A percentile compares a stretch with the other conserved stretches of the same genome.
These are phyloP conservation scores for Stephania japonica DNA, from an alignment of 164 flowering plant species.

Conservation along the genomic window DNA sequence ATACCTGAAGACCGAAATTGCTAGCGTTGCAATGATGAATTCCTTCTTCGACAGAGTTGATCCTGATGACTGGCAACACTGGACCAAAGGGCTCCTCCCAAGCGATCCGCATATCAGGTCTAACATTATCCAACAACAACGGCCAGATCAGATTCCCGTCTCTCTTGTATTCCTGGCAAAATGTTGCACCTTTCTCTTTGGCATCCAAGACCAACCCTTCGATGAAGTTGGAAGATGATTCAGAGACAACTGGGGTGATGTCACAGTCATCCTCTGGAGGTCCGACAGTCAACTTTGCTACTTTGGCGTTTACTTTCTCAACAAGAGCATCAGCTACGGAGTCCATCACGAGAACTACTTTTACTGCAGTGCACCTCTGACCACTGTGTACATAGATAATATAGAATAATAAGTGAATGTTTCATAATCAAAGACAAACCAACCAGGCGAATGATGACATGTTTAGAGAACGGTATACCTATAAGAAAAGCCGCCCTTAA, in stretches of 20 bases:
- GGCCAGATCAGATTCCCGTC: constrained; percentile 99
- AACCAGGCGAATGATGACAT: constrained; percentile 17
- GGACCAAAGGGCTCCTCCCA: constrained; percentile 99
- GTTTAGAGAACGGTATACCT: constrained; percentile 35
- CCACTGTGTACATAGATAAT: constrained; percentile 45
- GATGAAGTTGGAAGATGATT: constrained; percentile 69
- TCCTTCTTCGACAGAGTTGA: constrained; percentile 86
- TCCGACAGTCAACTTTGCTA: constrained; percentile 78
- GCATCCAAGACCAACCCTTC: constrained; percentile 94
- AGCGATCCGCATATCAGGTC: constrained; percentile 98
- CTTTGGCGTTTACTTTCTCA: constrained; percentile 78
- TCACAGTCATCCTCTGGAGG: constrained; percentile 89
- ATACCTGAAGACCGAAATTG: constrained; percentile 98
- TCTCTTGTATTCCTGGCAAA: constrained; percentile 85
- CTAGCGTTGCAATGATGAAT: constrained; percentile 99
- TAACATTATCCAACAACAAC: constrained; percentile 76
- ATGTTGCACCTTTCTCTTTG: constrained; percentile 85
- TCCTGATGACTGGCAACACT: constrained; percentile 83
- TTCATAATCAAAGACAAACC: neutral
- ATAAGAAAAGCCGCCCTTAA: constrained; percentile 97
- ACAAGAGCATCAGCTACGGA: constrained; percentile 82
- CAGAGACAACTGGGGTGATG: constrained; percentile 94
- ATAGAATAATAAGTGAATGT: neutral
- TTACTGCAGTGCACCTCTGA: constrained; percentile 96
- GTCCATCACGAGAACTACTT: constrained; percentile 91